phyloP scores from a whole-genome alignment of 2,329 filamentous ascomycete genomes.

The Coleophoma crateriformis region DNA sequence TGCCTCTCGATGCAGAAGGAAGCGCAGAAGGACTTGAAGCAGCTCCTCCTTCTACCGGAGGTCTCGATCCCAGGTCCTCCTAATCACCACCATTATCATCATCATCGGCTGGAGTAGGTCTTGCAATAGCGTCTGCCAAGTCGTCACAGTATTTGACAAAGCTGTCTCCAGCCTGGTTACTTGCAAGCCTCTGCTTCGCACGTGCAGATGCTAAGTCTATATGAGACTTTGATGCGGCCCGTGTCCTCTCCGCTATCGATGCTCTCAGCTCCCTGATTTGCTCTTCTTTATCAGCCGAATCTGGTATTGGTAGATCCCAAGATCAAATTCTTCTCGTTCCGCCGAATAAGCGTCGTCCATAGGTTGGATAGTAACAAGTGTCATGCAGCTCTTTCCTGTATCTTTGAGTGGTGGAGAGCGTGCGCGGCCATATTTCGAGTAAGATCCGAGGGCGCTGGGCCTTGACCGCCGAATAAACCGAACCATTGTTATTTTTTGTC shows the following conservation, averaged over 20 bases:
- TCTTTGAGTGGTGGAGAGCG: not conserved
- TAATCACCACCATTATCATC: not conserved
- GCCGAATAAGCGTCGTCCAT: not conserved
- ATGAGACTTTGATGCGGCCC: too few species aligned
- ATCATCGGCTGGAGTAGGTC: not conserved
- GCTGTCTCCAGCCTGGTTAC: too few species aligned
- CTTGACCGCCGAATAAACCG: too few species aligned
- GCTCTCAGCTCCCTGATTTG: too few species aligned
- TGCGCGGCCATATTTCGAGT: not conserved
- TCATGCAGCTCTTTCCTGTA: not conserved
- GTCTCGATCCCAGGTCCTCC: not conserved
- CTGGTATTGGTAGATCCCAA: not conserved
- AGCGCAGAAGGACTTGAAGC: too few species aligned
- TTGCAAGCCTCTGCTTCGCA: too few species aligned
- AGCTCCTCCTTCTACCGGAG: too few species aligned
- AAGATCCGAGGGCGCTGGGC: not conserved
- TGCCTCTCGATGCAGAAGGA: too few species aligned
- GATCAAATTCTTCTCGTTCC: not conserved
- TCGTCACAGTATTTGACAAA: too few species aligned
- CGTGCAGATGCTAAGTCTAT: too few species aligned
- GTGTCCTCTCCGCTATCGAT: too few species aligned
- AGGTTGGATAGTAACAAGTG: not conserved
- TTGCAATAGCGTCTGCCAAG: not conserved
- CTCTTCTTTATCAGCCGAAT: not conserved
- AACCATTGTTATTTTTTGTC: too few species aligned